Conservation (phyloP, 2,329 filamentous ascomycete genomes). For the Ophiognomonia clavigignenti-juglandacearum region DNA sequence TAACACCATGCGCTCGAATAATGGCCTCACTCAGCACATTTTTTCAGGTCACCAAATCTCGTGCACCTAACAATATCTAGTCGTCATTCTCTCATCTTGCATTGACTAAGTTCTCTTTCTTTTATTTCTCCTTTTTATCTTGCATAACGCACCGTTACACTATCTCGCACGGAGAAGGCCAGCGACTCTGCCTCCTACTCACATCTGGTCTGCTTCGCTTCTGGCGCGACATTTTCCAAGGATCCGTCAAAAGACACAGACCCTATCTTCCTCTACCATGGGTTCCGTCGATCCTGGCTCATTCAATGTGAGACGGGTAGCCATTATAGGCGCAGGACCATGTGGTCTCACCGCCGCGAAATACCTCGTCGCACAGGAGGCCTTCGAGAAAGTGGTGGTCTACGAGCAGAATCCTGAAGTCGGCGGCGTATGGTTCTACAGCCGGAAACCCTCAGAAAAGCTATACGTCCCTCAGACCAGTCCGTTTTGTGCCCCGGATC, state of each 20-base stretch:
- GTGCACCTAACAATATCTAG: no score
- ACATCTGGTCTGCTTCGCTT: background rate
- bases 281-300: slow-evolving; percentile 17
- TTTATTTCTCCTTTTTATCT: no score
- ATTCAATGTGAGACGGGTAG: slow-evolving; percentile 57
- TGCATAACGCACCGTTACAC: no score
- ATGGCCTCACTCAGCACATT: background rate
- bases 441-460: slow-evolving; percentile 39
- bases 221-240: background rate
- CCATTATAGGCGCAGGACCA: slow-evolving; percentile 79
- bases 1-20: background rate
- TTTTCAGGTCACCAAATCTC: background rate
- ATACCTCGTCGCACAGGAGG: slow-evolving; percentile 66
- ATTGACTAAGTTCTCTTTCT: no score
- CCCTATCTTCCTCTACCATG: slow-evolving; percentile 18
- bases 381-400: slow-evolving; percentile 68
- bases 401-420: slow-evolving; percentile 76
- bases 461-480: slow-evolving; percentile 64
- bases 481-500: slow-evolving; percentile 57
- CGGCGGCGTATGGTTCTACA: slow-evolving; percentile 87
- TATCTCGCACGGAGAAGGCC: no score
- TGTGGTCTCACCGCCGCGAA: slow-evolving; percentile 75
- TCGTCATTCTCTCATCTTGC: no score
- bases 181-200: background rate
- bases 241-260: background rate